Evolutionary conservation across 805 yeast genomes (phyloP).

Genomic region (Lipomyces starkeyi): DNA sequence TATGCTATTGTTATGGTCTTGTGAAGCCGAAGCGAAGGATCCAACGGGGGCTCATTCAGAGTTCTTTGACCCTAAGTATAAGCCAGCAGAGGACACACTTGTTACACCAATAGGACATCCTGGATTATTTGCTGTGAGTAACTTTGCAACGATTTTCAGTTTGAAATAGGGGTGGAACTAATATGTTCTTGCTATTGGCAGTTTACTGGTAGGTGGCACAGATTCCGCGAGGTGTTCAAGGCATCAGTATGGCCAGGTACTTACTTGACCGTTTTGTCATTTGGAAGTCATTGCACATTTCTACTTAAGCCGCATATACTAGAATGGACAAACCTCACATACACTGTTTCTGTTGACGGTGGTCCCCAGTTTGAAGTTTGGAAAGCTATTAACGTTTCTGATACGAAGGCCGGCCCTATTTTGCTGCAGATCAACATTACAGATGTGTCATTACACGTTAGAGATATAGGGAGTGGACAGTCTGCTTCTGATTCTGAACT

Average conservation of each 20-base stretch:
- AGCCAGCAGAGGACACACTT: conserved; percentile 26
- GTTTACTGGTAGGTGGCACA: conserved; percentile 38
- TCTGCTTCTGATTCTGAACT: conserved; percentile 6
- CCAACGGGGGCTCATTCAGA: conserved; percentile 29
- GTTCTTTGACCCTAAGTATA: conserved; percentile 32
- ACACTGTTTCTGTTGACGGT: conserved; percentile 30
- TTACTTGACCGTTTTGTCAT: conserved; percentile 29
- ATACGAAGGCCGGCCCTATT: conserved; percentile 23
- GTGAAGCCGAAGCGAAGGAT: conserved; percentile 20
- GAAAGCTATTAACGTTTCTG: conserved; percentile 11
- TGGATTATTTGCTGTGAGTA: conserved; percentile 28
- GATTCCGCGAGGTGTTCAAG: conserved; percentile 31
- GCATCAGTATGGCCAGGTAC: conserved; percentile 38
- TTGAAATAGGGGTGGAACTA: background rate
- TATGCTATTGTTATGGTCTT: background rate
- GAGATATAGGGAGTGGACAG: background rate
- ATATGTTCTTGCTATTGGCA: background rate
- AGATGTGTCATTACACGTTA: background rate
- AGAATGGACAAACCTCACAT: conserved; percentile 19
- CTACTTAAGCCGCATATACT: conserved; percentile 24
- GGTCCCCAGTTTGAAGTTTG: conserved; percentile 29
- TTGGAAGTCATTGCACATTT: conserved; percentile 35
- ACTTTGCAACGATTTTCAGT: background rate
- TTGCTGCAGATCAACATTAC: conserved; percentile 18
- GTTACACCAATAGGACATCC: conserved; percentile 36